A percentile compares a stretch with the other conserved stretches of the same genome.
Conservation (phyloP, 768 basidiomycete genomes). For the Leccinum disarticulatum region DNA sequence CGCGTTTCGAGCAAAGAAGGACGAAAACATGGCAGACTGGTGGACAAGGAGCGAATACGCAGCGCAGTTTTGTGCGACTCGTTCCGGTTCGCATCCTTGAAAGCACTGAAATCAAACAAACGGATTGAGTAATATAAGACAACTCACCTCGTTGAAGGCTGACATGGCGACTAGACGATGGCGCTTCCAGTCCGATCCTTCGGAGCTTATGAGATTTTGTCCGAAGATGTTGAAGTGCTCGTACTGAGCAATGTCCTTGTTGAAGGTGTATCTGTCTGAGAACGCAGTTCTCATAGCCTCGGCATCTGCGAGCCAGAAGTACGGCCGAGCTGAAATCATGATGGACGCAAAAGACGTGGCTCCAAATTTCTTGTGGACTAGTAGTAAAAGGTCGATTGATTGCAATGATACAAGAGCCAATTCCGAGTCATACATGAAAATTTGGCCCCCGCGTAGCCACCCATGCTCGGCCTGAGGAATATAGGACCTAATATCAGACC, state of each 20-base stretch:
- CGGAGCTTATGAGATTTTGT: constrained; percentile 41
- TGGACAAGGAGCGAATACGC: too few relatives aligned
- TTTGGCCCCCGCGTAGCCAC: constrained; percentile 34
- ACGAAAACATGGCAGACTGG: too few relatives aligned
- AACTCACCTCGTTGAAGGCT: constrained; percentile 48
- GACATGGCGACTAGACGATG: constrained; percentile 46
- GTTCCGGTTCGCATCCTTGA: constrained; percentile 24
- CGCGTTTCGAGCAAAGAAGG: constrained; percentile 7
- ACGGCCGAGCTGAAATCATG: constrained; percentile 30
- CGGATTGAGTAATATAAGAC: neutral
- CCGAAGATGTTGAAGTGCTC: constrained; percentile 48
- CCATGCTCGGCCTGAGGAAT: constrained; percentile 37
- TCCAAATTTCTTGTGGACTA: constrained; percentile 41
- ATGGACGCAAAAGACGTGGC: constrained; percentile 41
- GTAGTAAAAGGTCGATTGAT: neutral
- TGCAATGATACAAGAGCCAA: too few relatives aligned
- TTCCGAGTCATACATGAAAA: constrained; percentile 41
- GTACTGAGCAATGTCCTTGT: constrained; percentile 36
- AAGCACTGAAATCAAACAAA: neutral
- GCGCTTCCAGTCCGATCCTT: constrained; percentile 48
- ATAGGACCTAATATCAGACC: constrained; percentile 27
- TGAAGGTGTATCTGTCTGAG: constrained; percentile 35
- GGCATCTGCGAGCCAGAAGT: constrained; percentile 45
- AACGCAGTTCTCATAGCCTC: constrained; percentile 40
- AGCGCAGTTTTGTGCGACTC: too few relatives aligned